phyloP scores from a whole-genome alignment of 1,284 basidiomycete species.

The Naganishia cerealis region DNA sequence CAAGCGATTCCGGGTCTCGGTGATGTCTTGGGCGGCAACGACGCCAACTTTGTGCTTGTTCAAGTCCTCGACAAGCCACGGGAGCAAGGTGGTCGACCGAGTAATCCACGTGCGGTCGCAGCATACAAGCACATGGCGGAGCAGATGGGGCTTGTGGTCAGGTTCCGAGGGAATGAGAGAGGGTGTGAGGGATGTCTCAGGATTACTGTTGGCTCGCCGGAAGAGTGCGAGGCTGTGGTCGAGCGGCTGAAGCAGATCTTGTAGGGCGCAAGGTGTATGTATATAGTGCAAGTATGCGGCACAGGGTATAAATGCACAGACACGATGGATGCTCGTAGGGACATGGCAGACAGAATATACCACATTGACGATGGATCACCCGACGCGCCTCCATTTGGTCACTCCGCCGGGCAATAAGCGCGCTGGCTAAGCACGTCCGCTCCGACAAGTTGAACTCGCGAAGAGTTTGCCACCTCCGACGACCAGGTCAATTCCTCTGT shows the following conservation, averaged over 20 bases:
- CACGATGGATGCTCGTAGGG: too few relatives aligned
- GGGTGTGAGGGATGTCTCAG: conserved; percentile 87
- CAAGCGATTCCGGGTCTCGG: conserved; percentile 66
- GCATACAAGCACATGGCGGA: conserved; percentile 86
- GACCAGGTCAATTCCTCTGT: neutral
- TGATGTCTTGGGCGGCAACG: conserved; percentile 70
- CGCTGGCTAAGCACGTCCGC: neutral
- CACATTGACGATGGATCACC: too few relatives aligned
- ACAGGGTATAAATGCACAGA: neutral
- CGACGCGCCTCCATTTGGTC: conserved; percentile 7
- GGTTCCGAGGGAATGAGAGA: conserved; percentile 80
- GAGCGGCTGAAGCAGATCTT: conserved; percentile 48
- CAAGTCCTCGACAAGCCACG: conserved; percentile 65
- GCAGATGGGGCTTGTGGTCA: conserved; percentile 80
- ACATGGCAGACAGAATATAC: too few relatives aligned
- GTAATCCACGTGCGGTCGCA: conserved; percentile 68
- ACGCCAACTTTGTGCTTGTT: conserved; percentile 89
- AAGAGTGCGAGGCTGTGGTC: conserved; percentile 69
- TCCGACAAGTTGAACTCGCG: too few relatives aligned
- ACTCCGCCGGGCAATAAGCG: neutral
- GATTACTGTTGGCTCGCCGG: conserved; percentile 83
- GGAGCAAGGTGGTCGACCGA: conserved; percentile 57
- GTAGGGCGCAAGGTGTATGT: neutral
- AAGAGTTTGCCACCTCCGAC: too few relatives aligned
- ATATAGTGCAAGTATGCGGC: neutral